These are phyloP conservation scores for Yamadazyma friedrichii DNA, from an alignment of 1,139 yeast species.

Conservation along the genomic window DNA sequence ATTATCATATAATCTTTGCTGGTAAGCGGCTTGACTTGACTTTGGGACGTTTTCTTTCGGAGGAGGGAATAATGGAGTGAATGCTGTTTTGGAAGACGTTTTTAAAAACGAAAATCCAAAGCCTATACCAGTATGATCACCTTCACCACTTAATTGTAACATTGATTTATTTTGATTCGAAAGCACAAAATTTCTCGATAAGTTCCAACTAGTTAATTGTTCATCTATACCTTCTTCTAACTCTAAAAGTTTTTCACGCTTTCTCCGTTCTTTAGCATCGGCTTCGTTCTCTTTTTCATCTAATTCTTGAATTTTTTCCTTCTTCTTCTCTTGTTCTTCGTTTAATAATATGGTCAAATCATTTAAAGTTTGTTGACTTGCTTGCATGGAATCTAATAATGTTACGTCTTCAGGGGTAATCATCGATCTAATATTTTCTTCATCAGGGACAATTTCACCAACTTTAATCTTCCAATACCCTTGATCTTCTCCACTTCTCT, in stretches of 20 bases:
- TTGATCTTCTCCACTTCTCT: slow-evolving; percentile 91
- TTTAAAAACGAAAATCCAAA: slow-evolving; percentile 87
- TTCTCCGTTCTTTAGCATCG: slow-evolving; percentile 19
- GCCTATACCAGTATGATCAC: slow-evolving; percentile 93
- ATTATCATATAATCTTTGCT: slow-evolving; percentile 89
- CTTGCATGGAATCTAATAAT: slow-evolving; percentile 87
- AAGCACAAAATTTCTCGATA: slow-evolving; percentile 82
- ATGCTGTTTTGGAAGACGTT: slow-evolving; percentile 95
- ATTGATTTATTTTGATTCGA: slow-evolving; percentile 97
- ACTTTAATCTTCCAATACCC: slow-evolving; percentile 92
- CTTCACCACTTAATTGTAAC: slow-evolving; percentile 95
- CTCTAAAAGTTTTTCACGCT: slow-evolving; percentile 31
- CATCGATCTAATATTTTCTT: slow-evolving; percentile 79
- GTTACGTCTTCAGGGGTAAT: slow-evolving; percentile 91
- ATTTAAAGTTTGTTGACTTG: slow-evolving; percentile 80
- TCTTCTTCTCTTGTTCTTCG: slow-evolving; percentile 20
- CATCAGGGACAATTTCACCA: slow-evolving; percentile 64
- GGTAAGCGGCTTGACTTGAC: slow-evolving; percentile 62
- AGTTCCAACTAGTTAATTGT: slow-evolving; percentile 91
- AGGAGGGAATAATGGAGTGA: slow-evolving; percentile 60
- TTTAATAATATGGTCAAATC: slow-evolving; percentile 36
- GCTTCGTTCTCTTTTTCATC: slow-evolving; percentile 20
- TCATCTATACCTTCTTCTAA: slow-evolving; percentile 64
- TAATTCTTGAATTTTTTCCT: slow-evolving; percentile 32
- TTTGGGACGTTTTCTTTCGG: slow-evolving; percentile 45